Evolutionary conservation across 306 rosid genomes (phyloP).

Genomic region (Gastrolobium villosum): DNA sequence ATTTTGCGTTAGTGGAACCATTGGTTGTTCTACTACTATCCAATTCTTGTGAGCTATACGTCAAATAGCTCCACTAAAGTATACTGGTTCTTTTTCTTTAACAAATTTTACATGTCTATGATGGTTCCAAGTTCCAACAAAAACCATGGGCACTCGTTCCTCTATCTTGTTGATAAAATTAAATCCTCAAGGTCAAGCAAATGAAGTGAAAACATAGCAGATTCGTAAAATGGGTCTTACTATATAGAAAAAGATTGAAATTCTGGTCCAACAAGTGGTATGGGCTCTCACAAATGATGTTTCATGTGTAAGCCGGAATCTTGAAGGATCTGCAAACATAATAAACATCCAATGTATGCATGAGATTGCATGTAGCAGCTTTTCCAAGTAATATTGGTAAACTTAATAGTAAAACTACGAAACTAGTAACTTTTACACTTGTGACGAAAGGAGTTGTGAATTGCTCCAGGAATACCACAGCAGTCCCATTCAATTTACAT

Average conservation of each 20-base stretch:
- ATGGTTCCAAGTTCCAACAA: conserved; percentile 35
- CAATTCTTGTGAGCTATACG: not conserved
- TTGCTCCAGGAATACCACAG: no score
- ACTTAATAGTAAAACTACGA: not conserved
- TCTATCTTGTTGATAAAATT: conserved; percentile 4
- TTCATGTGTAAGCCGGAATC: conserved; percentile 94
- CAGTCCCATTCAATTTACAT: no score
- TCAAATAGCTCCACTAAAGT: not conserved
- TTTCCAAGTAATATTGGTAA: conserved; percentile 2
- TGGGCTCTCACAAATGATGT: conserved; percentile 95
- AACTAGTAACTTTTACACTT: not conserved
- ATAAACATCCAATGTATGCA: conserved; percentile 21
- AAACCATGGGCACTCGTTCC: not conserved
- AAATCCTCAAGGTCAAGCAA: not conserved
- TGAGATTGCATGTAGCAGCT: conserved; percentile 30
- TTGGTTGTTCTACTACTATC: not conserved
- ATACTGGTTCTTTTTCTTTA: not conserved
- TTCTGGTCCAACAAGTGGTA: conserved; percentile 81
- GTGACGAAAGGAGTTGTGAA: no score
- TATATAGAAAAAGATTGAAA: conserved; percentile 76
- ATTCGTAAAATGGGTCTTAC: conserved; percentile 64
- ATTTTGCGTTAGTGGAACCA: not conserved
- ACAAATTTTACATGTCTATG: not conserved
- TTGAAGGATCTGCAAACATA: conserved; percentile 69
- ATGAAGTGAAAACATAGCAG: conserved; percentile 30